Evolutionary conservation across 345 rosid genomes (phyloP), one percentile per base, ranked within the genome.

Genomic region (Boechera divaricarpa): DNA sequence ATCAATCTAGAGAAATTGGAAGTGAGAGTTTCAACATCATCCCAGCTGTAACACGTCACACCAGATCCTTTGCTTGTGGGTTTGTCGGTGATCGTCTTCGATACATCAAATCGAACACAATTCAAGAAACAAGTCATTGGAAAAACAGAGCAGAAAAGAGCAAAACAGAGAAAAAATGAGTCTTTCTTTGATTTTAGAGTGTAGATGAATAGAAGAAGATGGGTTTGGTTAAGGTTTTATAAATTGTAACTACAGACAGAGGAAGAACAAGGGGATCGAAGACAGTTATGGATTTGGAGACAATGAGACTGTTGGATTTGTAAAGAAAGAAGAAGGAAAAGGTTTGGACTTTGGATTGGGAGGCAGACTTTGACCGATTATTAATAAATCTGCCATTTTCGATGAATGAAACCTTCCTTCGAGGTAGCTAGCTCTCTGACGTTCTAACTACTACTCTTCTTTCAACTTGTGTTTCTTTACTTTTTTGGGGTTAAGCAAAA

Each of bases 21-120:
- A 15, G 94, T 88, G 56, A 83, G 63, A 57, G 60, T 51, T 69
- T 82, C 80, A 2, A 93, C 73, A 69, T 89, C 91, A 1, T 64
- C 86, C 96, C 91, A 90, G 4, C 65, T 79, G 57, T 73, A 90
- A 57, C 77, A 75, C 72, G 78, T 81, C 12, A 63, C 79, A 36
- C 64, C 68, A 10, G 53, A 68, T 1, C 12, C 45, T 29, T 47
- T 5, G 6, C 10, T 74, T 29, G n/a, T 75, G 21, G 56, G 75
- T 39, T 71, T 75, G 16, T 21, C 72, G 53, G 33, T 70, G 55
- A 2, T 26, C n/a, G 15, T 44, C 15, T 12, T 56, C 44, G 70
- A 35, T 49, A 38, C 81, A 28, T 67, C 64, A 33, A 73, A 69
- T 7, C 76, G 58, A 32, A 85, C 71, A 42, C 79, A 82, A 7